Percentiles rank a stretch among this genome's conserved stretches.
phyloP scores from a whole-genome alignment of 495 filamentous ascomycete species.

The Cladorrhinum samala region DNA sequence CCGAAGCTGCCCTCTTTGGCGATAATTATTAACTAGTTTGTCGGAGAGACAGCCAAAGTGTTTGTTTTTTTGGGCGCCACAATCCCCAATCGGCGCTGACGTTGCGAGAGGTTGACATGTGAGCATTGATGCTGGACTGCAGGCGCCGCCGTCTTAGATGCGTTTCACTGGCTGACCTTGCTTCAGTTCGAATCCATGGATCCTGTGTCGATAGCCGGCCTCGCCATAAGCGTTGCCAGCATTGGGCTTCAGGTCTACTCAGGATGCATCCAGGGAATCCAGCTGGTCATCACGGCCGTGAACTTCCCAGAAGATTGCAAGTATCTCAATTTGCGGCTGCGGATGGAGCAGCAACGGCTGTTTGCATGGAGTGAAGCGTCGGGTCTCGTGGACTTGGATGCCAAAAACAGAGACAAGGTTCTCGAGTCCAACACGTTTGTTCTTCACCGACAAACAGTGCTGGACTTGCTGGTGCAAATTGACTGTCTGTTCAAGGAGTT shows the following conservation, averaged over 20 bases:
- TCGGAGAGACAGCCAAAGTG: no score
- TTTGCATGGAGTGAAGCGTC: constrained; percentile 45
- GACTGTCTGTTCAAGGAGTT: constrained; percentile 42
- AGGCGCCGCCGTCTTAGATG: neutral
- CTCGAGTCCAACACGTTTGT: constrained; percentile 39
- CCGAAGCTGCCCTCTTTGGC: no score
- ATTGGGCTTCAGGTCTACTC: constrained; percentile 38
- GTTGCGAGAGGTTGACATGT: neutral
- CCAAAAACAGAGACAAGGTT: constrained; percentile 26
- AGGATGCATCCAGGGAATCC: constrained; percentile 38
- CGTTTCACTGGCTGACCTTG: constrained; percentile 2
- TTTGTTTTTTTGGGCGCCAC: no score
- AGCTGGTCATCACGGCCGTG: constrained; percentile 37
- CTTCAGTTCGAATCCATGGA: constrained; percentile 27
- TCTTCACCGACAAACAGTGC: constrained; percentile 37
- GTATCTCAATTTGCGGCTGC: constrained; percentile 37
- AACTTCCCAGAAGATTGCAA: constrained; percentile 37
- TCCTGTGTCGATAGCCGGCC: constrained; percentile 33
- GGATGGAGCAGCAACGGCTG: constrained; percentile 42
- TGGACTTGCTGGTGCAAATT: constrained; percentile 40
- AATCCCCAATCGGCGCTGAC: neutral
- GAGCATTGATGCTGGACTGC: neutral
- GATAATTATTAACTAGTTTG: no score
- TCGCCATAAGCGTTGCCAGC: constrained; percentile 36
- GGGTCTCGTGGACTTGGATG: constrained; percentile 34